phyloP scores from a whole-genome alignment of 192 early-diverging fungal species.

The Cetraspora pellucida region DNA sequence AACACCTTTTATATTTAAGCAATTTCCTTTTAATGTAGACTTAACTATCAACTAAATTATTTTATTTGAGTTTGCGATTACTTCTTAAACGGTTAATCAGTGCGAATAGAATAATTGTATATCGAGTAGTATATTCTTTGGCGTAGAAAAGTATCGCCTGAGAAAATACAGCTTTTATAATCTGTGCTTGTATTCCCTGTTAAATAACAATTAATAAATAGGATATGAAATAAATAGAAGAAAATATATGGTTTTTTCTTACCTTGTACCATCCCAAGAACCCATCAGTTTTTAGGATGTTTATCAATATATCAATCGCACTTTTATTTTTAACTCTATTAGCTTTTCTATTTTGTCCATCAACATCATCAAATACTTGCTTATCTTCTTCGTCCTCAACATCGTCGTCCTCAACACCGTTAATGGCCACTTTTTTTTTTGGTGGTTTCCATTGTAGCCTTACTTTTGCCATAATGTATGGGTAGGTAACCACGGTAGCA shows the following conservation, averaged over 20 bases:
- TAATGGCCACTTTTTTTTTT: constrained; percentile 49
- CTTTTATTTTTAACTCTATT: constrained; percentile 74
- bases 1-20: no score
- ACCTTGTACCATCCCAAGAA: constrained; percentile 93
- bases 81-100: no score
- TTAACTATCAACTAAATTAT: no score
- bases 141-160: constrained; percentile 97
- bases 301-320: constrained; percentile 81
- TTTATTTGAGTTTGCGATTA: no score
- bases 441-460: constrained; percentile 89
- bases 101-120: constrained; percentile 68
- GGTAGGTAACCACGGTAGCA: constrained; percentile 84
- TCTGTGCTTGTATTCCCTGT: constrained; percentile 95
- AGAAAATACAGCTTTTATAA: constrained; percentile 98
- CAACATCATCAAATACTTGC: constrained; percentile 49
- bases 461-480: constrained; percentile 99
- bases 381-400: constrained; percentile 25
- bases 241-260: constrained; percentile 32
- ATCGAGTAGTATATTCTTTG: constrained; percentile 87
- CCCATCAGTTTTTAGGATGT: constrained; percentile 80
- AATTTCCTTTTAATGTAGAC: no score
- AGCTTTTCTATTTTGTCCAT: constrained; percentile 34
- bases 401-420: neutral
- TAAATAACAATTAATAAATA: constrained; percentile 1
- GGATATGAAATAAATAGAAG: constrained; percentile 22